Percentiles rank a stretch among this genome's conserved stretches.
Conservation (phyloP, 108 stramenopile genomes). For the Pseudonitzschia multiseries region DNA sequence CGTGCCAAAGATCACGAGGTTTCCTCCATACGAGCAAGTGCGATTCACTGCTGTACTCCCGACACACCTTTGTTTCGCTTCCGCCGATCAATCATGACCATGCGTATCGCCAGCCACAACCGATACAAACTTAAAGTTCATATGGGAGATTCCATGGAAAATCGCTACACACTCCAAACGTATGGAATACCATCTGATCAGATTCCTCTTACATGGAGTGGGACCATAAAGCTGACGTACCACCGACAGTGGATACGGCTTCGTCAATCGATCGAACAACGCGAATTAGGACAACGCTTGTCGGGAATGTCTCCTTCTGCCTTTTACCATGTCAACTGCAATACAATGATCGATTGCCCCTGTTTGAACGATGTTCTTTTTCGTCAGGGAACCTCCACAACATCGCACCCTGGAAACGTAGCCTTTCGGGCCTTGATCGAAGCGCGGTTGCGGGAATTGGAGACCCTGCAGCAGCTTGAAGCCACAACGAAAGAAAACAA, state of each 20-base stretch:
- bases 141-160: slow-evolving; percentile 5
- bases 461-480: neutral
- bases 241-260: slow-evolving; percentile 24
- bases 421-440: slow-evolving; percentile 5
- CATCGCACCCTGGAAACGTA: slow-evolving; percentile 3
- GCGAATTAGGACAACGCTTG: slow-evolving; percentile 1
- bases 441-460: neutral
- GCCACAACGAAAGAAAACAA: neutral
- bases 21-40: neutral
- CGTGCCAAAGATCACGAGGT: neutral
- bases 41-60: slow-evolving; percentile 9
- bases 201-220: slow-evolving; percentile 22
- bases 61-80: slow-evolving; percentile 18
- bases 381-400: neutral
- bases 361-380: slow-evolving; percentile 14
- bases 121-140: neutral
- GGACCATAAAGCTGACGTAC: slow-evolving; percentile 17
- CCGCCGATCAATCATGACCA: neutral
- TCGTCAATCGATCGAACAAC: slow-evolving; percentile 9
- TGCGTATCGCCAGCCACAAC: slow-evolving; percentile 5
- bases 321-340: neutral
- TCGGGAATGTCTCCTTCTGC: neutral
- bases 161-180: slow-evolving; percentile 13
- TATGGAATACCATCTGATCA: slow-evolving; percentile 29
- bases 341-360: slow-evolving; percentile 5